Percentiles rank a stretch among this genome's conserved stretches.
phyloP scores from a whole-genome alignment of 768 basidiomycete species.

The Trichaptum fuscoviolaceum region DNA sequence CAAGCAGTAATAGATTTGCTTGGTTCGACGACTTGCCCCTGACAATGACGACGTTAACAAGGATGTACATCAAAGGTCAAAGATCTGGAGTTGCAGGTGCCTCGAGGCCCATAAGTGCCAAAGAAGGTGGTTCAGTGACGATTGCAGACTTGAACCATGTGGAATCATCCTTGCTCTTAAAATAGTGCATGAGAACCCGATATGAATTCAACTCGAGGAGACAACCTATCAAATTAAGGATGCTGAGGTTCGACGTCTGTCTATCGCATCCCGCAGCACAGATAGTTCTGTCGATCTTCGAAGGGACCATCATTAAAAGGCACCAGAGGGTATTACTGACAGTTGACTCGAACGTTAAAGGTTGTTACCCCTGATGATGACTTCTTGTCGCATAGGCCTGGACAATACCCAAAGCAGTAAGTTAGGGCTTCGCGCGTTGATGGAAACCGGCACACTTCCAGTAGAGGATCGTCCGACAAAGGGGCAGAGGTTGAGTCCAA shows the following conservation, averaged over 20 bases:
- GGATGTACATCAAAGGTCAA: background rate
- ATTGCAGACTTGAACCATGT: background rate
- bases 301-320: background rate
- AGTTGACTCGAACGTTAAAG: background rate
- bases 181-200: background rate
- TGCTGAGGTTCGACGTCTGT: background rate
- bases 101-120: background rate
- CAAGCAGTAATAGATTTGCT: background rate
- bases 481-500: background rate
- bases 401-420: background rate
- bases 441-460: background rate
- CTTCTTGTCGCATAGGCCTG: background rate
- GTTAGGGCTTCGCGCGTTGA: background rate
- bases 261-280: background rate
- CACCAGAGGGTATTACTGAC: background rate
- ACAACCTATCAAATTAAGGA: slow-evolving; percentile 1
- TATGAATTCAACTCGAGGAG: background rate
- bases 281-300: background rate
- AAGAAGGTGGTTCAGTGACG: background rate
- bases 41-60: background rate
- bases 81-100: background rate
- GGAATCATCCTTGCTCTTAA: background rate
- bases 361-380: background rate
- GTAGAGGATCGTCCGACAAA: background rate
- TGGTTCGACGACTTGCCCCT: background rate